Evolutionary conservation across 495 filamentous ascomycete genomes (phyloP).

Genomic region (Lophium mytilinum): DNA sequence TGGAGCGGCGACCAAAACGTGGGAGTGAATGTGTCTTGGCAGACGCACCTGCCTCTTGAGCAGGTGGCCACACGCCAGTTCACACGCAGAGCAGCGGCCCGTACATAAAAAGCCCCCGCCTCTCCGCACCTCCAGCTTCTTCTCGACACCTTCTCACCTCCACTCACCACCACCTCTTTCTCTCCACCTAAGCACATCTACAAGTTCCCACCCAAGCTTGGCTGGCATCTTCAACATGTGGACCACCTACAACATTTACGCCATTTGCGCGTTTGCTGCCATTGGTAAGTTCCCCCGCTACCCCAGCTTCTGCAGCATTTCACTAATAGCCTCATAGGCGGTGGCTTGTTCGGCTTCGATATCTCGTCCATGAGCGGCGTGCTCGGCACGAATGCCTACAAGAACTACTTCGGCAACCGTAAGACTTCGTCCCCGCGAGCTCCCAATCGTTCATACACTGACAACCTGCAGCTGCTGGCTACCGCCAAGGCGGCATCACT

Average conservation of each 20-base stretch:
- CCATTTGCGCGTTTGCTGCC: conserved; percentile 56
- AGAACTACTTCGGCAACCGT: conserved; percentile 50
- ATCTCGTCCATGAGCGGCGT: conserved; percentile 65
- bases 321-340: conserved; percentile 37
- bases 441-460: neutral
- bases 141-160: conserved; percentile 12
- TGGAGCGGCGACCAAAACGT: too few relatives aligned
- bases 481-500: conserved; percentile 56
- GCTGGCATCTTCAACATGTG: conserved; percentile 8
- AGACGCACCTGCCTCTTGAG: too few relatives aligned
- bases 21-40: conserved; percentile 4
- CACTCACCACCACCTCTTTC: conserved; percentile 12
- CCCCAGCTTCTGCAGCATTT: neutral
- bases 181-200: neutral
- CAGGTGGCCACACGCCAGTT: conserved; percentile 4
- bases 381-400: conserved; percentile 53
- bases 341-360: conserved; percentile 66
- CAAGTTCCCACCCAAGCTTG: neutral
- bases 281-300: conserved; percentile 42
- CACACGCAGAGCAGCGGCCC: neutral
- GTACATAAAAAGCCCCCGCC: conserved; percentile 4
- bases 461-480: conserved; percentile 33
- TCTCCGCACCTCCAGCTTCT: conserved; percentile 12
- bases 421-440: neutral
- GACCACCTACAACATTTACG: conserved; percentile 46